Conservation (phyloP, 345 rosid genomes). For the Eucalyptus tenuipes region DNA sequence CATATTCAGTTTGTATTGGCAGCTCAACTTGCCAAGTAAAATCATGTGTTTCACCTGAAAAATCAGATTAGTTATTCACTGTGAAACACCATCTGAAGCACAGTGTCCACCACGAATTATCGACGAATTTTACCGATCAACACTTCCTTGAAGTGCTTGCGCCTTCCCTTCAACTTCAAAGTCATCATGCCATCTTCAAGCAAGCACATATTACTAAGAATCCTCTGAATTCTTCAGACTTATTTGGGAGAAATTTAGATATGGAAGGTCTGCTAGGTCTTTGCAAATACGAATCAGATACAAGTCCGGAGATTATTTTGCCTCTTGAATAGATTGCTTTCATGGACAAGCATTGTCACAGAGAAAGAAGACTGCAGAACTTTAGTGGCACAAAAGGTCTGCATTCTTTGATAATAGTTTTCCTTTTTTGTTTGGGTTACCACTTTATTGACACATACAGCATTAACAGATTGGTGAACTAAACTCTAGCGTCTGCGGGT, state of each 20-base stretch:
- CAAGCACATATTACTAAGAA: neutral
- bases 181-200: neutral
- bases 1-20: neutral
- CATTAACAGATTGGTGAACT: neutral
- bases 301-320: no score
- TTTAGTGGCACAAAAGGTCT: no score
- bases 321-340: no score
- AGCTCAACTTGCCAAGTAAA: neutral
- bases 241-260: neutral
- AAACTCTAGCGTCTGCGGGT: conserved; percentile 1
- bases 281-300: neutral
- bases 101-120: neutral
- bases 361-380: no score
- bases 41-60: neutral
- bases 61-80: neutral
- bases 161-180: neutral
- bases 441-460: no score
- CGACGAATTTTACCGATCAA: neutral
- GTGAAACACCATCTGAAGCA: neutral
- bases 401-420: no score
- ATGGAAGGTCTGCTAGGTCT: neutral
- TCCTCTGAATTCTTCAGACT: neutral
- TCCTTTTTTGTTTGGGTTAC: no score
- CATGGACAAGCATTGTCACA: no score
- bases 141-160: neutral